Percentiles rank a stretch among this genome's conserved stretches.
Evolutionary conservation across 768 basidiomycete genomes (phyloP).

Genomic region (Leucocoprinus birnbaumii): DNA sequence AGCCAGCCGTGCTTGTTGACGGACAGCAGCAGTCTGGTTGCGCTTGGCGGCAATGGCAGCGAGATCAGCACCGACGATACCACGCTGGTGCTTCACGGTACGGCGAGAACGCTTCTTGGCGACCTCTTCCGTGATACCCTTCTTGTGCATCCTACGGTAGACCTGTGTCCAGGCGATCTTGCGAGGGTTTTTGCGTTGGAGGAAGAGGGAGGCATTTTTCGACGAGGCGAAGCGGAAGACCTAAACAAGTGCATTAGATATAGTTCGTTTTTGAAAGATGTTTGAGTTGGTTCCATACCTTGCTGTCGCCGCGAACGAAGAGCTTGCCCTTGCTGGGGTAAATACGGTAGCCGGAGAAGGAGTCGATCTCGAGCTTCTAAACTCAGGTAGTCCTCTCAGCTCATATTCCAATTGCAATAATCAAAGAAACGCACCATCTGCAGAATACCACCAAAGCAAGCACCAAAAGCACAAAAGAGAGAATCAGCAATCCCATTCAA

Average conservation of each 20-base stretch:
- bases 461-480: constrained; percentile 12
- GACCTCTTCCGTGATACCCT: constrained; percentile 98
- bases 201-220: constrained; percentile 95
- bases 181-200: constrained; percentile 99
- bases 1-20: constrained; percentile 74
- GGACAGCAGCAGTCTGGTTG: constrained; percentile 85
- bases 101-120: constrained; percentile 98
- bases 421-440: constrained; percentile 39
- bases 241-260: constrained; percentile 38
- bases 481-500: constrained; percentile 13
- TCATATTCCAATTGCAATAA: not conserved
- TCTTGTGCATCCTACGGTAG: constrained; percentile 99
- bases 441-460: constrained; percentile 15
- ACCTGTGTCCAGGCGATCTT: constrained; percentile 98
- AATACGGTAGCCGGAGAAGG: constrained; percentile 96
- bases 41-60: constrained; percentile 87
- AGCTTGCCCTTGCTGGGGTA: constrained; percentile 97
- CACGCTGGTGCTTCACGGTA: constrained; percentile 97
- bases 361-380: constrained; percentile 98
- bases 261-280: not conserved
- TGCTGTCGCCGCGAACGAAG: constrained; percentile 95
- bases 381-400: constrained; percentile 23
- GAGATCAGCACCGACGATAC: constrained; percentile 96
- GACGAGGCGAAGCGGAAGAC: constrained; percentile 93
- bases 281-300: constrained; percentile 45